Conservation (phyloP, 2,329 filamentous ascomycete species). For the Raffaelea deltoideospora region DNA sequence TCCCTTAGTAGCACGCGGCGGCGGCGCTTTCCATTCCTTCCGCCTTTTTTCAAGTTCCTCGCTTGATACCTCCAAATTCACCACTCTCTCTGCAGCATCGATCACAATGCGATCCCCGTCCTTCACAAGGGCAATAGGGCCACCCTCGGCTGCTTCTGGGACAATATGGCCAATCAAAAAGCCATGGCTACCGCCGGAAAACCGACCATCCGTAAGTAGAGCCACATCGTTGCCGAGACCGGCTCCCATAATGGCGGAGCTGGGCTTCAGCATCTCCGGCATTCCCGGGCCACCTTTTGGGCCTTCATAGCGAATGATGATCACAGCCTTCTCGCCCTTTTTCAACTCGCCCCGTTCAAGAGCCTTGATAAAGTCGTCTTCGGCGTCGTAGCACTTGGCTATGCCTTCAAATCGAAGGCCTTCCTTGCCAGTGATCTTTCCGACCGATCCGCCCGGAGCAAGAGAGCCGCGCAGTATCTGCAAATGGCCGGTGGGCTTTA, state of each 20-base stretch:
- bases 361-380: slow-evolving; percentile 63
- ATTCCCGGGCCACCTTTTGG: slow-evolving; percentile 89
- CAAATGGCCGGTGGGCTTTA: slow-evolving; percentile 77
- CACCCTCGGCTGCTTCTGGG: slow-evolving; percentile 73
- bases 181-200: slow-evolving; percentile 69
- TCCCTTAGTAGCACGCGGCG: slow-evolving; percentile 42
- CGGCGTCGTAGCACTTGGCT: slow-evolving; percentile 72
- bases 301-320: slow-evolving; percentile 85
- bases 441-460: slow-evolving; percentile 73
- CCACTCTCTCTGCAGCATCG: slow-evolving; percentile 59
- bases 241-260: slow-evolving; percentile 81
- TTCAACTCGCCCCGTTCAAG: slow-evolving; percentile 66
- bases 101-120: slow-evolving; percentile 73
- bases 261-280: slow-evolving; percentile 92
- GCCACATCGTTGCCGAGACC: slow-evolving; percentile 64
- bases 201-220: slow-evolving; percentile 59
- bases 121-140: slow-evolving; percentile 67
- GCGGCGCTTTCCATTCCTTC: slow-evolving; percentile 46
- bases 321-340: slow-evolving; percentile 73
- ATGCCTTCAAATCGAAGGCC: slow-evolving; percentile 70
- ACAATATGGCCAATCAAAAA: slow-evolving; percentile 83
- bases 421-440: slow-evolving; percentile 91
- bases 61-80: slow-evolving; percentile 51
- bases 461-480: slow-evolving; percentile 78
- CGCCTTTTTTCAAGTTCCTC: slow-evolving; percentile 45